Conservation (phyloP, 192 early-diverging fungal species). For the Backusella circina region DNA sequence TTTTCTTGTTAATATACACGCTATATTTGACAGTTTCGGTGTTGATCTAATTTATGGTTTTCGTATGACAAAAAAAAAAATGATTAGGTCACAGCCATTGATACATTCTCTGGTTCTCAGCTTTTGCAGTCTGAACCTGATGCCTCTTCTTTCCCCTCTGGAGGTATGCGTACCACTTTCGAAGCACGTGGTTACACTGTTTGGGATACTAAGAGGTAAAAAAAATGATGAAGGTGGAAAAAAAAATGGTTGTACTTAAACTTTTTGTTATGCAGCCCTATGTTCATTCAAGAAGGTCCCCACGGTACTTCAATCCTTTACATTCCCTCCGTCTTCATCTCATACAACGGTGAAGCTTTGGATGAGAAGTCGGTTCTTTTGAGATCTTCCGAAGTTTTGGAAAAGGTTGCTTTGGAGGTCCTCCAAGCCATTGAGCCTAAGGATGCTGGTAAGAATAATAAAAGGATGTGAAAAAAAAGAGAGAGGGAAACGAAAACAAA, state of each 20-base stretch:
- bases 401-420: conserved; percentile 75
- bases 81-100: conserved; percentile 65
- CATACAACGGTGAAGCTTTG: conserved; percentile 97
- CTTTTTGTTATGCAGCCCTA: conserved; percentile 57
- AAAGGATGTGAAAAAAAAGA: neutral
- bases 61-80: neutral
- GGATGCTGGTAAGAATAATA: conserved; percentile 16
- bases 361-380: conserved; percentile 98
- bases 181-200: conserved; percentile 99
- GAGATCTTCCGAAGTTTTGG: conserved; percentile 85
- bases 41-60: conserved; percentile 9
- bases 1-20: neutral
- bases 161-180: conserved; percentile 95
- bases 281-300: conserved; percentile 92
- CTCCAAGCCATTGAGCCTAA: conserved; percentile 66
- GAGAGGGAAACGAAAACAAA: neutral
- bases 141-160: conserved; percentile 98
- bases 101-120: conserved; percentile 95
- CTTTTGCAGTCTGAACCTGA: conserved; percentile 98
- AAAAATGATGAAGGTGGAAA: neutral
- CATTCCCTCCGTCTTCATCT: conserved; percentile 97
- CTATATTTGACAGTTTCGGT: conserved; percentile 4
- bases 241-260: neutral
- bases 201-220: conserved; percentile 83
- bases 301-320: conserved; percentile 92